Percentiles rank a stretch among this genome's conserved stretches.
These are phyloP conservation scores for Teratosphaeria nubilosa DNA, from an alignment of 2,329 filamentous ascomycete genomes.

Conservation along the genomic window DNA sequence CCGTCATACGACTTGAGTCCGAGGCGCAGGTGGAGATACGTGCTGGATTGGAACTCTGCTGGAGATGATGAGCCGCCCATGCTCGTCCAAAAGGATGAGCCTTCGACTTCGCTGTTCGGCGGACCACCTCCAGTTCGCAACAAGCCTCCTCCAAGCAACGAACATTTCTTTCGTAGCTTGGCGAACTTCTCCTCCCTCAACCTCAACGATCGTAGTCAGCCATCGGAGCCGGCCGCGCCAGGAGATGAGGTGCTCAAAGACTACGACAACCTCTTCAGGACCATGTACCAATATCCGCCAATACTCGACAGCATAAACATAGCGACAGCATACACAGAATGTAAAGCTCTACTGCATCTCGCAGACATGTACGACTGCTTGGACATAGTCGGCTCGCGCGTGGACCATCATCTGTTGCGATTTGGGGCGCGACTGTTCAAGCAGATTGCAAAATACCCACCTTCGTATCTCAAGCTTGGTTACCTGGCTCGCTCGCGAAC, in stretches of 20 bases:
- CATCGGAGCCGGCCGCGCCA: constrained; percentile 40
- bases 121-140: constrained; percentile 46
- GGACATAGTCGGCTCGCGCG: constrained; percentile 73
- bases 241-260: constrained; percentile 70
- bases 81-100: constrained; percentile 64
- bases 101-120: constrained; percentile 19
- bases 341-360: constrained; percentile 75
- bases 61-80: constrained; percentile 71
- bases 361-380: constrained; percentile 95
- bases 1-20: constrained; percentile 24
- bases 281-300: constrained; percentile 90
- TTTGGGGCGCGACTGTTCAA: constrained; percentile 89
- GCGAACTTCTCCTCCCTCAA: constrained; percentile 59
- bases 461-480: constrained; percentile 81
- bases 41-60: constrained; percentile 65
- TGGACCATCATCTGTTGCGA: constrained; percentile 87
- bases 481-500: constrained; percentile 75
- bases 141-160: constrained; percentile 53
- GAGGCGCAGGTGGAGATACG: constrained; percentile 70
- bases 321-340: constrained; percentile 84
- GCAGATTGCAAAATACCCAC: constrained; percentile 92
- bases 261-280: constrained; percentile 90
- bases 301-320: constrained; percentile 77
- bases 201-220: constrained; percentile 35
- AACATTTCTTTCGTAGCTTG: constrained; percentile 77